Evolutionary conservation across 306 rosid species (phyloP).

Genomic region (Inga oerstediana): DNA sequence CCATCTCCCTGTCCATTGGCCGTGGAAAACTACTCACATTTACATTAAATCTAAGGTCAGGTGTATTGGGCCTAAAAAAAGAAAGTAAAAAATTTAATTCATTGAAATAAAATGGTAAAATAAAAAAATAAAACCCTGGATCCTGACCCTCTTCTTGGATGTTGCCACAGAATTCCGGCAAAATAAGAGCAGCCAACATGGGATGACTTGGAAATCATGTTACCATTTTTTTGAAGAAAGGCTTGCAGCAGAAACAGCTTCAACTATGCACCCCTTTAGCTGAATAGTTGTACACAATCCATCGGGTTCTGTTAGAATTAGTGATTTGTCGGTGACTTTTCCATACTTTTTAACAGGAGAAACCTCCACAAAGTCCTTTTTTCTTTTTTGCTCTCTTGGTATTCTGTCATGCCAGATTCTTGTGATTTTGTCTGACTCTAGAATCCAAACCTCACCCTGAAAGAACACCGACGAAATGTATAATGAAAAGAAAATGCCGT

Average conservation of each 20-base stretch:
- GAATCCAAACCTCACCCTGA: constrained; percentile 90
- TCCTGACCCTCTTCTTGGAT: not conserved
- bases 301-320: constrained; percentile 55
- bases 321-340: constrained; percentile 54
- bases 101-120: too few species aligned
- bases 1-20: not conserved
- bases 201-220: constrained; percentile 27
- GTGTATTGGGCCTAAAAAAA: too few species aligned
- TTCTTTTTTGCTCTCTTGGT: constrained; percentile 53
- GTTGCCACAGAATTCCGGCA: not conserved
- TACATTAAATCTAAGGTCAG: not conserved
- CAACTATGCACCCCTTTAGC: constrained; percentile 68
- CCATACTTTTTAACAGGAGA: constrained; percentile 71
- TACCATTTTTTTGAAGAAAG: constrained; percentile 89
- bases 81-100: too few species aligned
- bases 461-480: constrained; percentile 25
- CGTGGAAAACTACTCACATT: not conserved
- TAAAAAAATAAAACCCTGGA: too few species aligned
- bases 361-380: constrained; percentile 66
- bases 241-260: constrained; percentile 82
- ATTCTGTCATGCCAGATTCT: constrained; percentile 42
- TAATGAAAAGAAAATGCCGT: not conserved
- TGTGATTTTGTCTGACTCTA: constrained; percentile 60
- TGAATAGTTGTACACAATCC: constrained; percentile 49
- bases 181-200: constrained; percentile 30